Evolutionary conservation across 2,329 filamentous ascomycete species (phyloP).

Genomic region (Amylocarpus encephaloides): DNA sequence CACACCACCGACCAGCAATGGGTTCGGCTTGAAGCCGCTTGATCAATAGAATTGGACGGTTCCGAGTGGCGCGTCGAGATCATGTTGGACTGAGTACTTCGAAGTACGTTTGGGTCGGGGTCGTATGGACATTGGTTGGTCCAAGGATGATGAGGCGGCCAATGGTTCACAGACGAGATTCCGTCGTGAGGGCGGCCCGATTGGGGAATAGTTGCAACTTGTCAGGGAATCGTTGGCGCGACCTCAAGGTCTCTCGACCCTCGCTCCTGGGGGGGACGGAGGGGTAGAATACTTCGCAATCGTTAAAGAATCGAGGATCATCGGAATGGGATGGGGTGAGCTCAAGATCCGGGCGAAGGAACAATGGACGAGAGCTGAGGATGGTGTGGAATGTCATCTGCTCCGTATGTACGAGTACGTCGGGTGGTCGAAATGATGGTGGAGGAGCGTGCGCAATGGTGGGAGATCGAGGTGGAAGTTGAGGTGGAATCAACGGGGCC

Average conservation of each 20-base stretch:
- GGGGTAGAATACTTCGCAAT: background rate
- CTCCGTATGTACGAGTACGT: background rate
- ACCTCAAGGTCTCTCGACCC: no score
- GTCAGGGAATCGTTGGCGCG: background rate
- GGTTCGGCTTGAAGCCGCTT: no score
- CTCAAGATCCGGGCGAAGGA: background rate
- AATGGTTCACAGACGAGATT: background rate
- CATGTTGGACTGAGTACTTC: background rate
- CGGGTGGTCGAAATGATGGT: background rate
- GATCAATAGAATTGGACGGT: background rate
- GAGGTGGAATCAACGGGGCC: no score
- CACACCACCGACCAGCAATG: no score
- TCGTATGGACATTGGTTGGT: conserved; percentile 7
- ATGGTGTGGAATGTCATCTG: background rate
- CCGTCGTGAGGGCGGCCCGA: background rate
- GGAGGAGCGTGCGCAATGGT: background rate
- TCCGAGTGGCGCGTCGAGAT: background rate
- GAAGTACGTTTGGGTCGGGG: background rate
- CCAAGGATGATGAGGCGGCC: conserved; percentile 1
- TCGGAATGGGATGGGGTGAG: background rate
- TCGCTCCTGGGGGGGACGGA: background rate
- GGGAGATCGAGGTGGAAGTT: no score
- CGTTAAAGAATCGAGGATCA: background rate
- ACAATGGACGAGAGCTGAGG: background rate
- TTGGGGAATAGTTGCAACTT: background rate